Evolutionary conservation across 345 rosid species (phyloP).

Genomic region (Eucalyptus sp.): DNA sequence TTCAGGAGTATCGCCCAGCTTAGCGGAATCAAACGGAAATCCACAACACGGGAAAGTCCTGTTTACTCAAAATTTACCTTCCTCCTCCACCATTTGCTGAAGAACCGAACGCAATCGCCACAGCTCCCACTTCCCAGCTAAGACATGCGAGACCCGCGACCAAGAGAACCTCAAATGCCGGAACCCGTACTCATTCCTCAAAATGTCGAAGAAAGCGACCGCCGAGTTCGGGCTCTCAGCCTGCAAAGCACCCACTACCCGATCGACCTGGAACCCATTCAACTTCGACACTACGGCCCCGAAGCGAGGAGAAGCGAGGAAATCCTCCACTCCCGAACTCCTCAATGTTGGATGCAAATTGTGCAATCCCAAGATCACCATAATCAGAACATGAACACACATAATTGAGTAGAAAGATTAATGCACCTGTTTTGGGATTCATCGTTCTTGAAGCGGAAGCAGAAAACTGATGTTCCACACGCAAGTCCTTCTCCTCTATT

Average conservation of each 20-base stretch:
- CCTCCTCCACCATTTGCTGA: conserved; percentile 34
- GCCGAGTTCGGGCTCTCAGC: conserved; percentile 22
- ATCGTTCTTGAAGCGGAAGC: too few species aligned
- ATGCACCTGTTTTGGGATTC: too few species aligned
- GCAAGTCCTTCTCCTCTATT: too few species aligned
- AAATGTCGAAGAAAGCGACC: conserved; percentile 32
- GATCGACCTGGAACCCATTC: conserved; percentile 31
- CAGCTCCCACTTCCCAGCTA: conserved; percentile 36
- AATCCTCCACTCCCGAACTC: conserved; percentile 26
- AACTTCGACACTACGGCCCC: conserved; percentile 17
- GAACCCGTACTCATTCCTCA: conserved; percentile 39
- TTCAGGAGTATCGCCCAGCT: not conserved
- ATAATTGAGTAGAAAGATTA: too few species aligned
- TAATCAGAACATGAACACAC: too few species aligned
- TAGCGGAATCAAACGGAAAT: not conserved
- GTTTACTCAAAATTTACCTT: conserved; percentile 30
- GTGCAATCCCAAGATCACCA: too few species aligned
- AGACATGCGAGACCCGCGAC: conserved; percentile 40
- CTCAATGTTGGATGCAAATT: not conserved
- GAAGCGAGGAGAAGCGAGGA: conserved; percentile 4
- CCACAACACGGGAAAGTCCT: not conserved
- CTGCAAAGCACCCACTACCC: conserved; percentile 20
- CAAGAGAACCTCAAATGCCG: conserved; percentile 39
- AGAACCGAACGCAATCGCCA: conserved; percentile 32
- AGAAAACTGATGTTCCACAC: too few species aligned